phyloP scores from a whole-genome alignment of 2,329 filamentous ascomycete genomes.

The Pezicula carpinea region DNA sequence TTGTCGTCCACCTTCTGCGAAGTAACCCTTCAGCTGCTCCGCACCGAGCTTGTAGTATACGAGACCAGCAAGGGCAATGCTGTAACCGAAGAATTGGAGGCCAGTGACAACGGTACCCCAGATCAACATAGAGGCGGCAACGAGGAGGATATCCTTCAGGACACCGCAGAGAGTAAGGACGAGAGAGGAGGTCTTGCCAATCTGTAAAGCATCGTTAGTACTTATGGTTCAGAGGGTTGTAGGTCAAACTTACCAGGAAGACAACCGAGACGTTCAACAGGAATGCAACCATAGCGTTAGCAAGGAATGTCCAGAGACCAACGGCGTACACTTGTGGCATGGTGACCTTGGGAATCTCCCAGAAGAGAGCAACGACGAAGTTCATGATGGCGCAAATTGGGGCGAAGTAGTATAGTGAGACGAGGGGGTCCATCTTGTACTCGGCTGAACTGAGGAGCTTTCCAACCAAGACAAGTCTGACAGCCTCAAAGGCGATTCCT shows the following conservation, averaged over 20 bases:
- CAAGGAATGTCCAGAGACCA: slow-evolving; percentile 65
- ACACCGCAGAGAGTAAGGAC: slow-evolving; percentile 84
- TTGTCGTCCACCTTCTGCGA: slow-evolving; percentile 64
- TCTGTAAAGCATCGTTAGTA: slow-evolving; percentile 43
- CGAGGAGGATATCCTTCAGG: slow-evolving; percentile 82
- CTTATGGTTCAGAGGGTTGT: slow-evolving; percentile 3
- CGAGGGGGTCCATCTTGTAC: slow-evolving; percentile 89
- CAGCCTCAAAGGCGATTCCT: slow-evolving; percentile 77
- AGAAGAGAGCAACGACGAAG: slow-evolving; percentile 65
- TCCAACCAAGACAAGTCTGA: slow-evolving; percentile 81
- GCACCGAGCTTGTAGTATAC: slow-evolving; percentile 82
- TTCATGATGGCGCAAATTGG: slow-evolving; percentile 82
- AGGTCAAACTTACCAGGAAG: slow-evolving; percentile 61
- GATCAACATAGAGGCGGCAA: slow-evolving; percentile 74
- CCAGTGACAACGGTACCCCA: slow-evolving; percentile 71
- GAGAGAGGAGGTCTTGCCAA: slow-evolving; percentile 82
- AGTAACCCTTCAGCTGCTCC: slow-evolving; percentile 78
- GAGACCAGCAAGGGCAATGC: slow-evolving; percentile 73
- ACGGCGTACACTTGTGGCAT: slow-evolving; percentile 70
- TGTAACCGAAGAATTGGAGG: slow-evolving; percentile 80
- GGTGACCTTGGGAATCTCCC: slow-evolving; percentile 66
- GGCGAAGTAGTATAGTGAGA: slow-evolving; percentile 87
- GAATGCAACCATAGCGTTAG: slow-evolving; percentile 76
- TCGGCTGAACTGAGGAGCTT: slow-evolving; percentile 75
- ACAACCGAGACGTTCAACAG: slow-evolving; percentile 81